These are phyloP conservation scores for Phlebiopsis gigantea DNA, from an alignment of 768 basidiomycete species.

Conservation along the genomic window DNA sequence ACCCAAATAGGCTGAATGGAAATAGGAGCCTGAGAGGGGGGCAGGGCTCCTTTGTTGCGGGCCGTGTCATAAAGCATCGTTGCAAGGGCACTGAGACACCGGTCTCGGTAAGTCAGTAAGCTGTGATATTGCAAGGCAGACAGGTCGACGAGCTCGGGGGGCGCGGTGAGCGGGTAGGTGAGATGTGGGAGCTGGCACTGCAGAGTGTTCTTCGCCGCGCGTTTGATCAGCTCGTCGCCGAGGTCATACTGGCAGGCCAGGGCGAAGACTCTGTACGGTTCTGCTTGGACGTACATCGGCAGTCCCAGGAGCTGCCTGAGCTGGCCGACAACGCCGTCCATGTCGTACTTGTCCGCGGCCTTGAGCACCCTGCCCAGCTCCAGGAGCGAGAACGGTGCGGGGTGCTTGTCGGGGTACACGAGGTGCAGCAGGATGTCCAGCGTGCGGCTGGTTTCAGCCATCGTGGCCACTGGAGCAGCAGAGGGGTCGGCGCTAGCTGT, in stretches of 20 bases:
- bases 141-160: neutral
- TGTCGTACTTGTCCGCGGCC: neutral
- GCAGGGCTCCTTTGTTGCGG: too few relatives aligned
- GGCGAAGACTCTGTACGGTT: neutral
- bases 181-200: neutral
- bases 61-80: too few relatives aligned
- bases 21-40: too few relatives aligned
- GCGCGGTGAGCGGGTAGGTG: neutral
- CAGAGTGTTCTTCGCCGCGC: constrained; percentile 3
- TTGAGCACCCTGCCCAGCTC: neutral
- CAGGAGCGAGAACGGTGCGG: neutral
- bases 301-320: neutral
- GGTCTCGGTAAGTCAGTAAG: constrained; percentile 4
- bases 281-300: too few relatives aligned
- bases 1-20: too few relatives aligned
- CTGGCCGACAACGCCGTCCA: neutral
- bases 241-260: constrained; percentile 1
- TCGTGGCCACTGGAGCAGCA: neutral
- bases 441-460: neutral
- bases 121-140: neutral
- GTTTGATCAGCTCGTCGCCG: neutral
- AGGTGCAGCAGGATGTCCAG: neutral
- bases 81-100: too few relatives aligned
- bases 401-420: neutral
- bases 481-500: neutral